Evolutionary conservation across 2,329 filamentous ascomycete genomes (phyloP).

Genomic region (Coniella vitis): DNA sequence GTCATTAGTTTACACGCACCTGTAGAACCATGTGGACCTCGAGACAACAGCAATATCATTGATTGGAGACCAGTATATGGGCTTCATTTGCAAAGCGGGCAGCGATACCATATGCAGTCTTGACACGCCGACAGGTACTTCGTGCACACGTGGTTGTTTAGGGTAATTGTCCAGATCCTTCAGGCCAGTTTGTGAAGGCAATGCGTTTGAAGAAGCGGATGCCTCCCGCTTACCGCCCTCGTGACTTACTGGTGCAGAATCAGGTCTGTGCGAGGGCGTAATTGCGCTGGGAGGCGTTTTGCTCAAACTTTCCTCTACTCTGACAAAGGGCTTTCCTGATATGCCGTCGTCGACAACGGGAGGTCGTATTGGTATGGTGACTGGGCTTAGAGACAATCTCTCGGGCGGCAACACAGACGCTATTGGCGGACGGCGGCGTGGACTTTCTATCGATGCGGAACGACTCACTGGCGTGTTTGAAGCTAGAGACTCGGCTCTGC

Average conservation of each 20-base stretch:
- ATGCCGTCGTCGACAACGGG: constrained; percentile 41
- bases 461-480: constrained; percentile 2
- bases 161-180: background rate
- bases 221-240: background rate
- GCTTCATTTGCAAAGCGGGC: constrained; percentile 80
- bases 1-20: constrained; percentile 32
- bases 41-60: constrained; percentile 80
- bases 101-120: constrained; percentile 82
- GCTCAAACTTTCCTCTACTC: constrained; percentile 28
- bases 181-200: background rate
- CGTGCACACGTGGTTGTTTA: constrained; percentile 26
- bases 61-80: constrained; percentile 95
- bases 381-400: constrained; percentile 15
- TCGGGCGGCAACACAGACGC: constrained; percentile 7
- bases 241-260: background rate
- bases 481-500: constrained; percentile 13
- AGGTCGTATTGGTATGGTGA: constrained; percentile 16
- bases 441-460: constrained; percentile 5
- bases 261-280: background rate
- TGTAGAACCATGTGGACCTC: constrained; percentile 94
- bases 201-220: too few relatives aligned
- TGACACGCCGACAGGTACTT: constrained; percentile 83
- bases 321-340: constrained; percentile 47
- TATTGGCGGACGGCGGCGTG: constrained; percentile 11
- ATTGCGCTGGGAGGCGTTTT: background rate